Conservation (phyloP, 2,329 filamentous ascomycete genomes). For the Penicillium oxalicum region DNA sequence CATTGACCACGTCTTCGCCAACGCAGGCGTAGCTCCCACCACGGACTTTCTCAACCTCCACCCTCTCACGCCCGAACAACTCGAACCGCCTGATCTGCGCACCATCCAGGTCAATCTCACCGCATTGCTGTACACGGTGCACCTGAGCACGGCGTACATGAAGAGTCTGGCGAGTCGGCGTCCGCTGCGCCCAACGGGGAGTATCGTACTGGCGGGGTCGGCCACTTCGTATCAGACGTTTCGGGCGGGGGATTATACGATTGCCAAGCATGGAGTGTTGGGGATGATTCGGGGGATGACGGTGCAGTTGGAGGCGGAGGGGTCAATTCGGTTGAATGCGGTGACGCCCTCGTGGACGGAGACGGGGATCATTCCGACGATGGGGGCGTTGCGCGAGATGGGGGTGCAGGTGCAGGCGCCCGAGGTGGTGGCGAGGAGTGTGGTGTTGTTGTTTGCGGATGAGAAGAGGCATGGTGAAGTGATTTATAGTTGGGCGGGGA, state of each 20-base stretch:
- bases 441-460: conserved; percentile 48
- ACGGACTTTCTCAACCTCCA: conserved; percentile 44
- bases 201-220: conserved; percentile 51
- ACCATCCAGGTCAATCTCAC: conserved; percentile 39
- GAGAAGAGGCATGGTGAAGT: conserved; percentile 45
- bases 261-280: conserved; percentile 51
- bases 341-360: conserved; percentile 53
- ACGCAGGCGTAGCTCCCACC: conserved; percentile 50
- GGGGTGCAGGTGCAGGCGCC: conserved; percentile 37
- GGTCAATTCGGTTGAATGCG: conserved; percentile 52
- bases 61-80: conserved; percentile 38
- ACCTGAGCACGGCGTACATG: conserved; percentile 48
- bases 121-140: conserved; percentile 47
- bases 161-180: conserved; percentile 37
- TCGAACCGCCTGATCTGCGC: too few relatives aligned
- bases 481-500: conserved; percentile 47
- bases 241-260: conserved; percentile 48
- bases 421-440: conserved; percentile 45
- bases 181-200: conserved; percentile 35
- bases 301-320: conserved; percentile 28
- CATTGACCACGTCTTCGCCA: conserved; percentile 48
- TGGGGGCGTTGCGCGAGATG: conserved; percentile 18
- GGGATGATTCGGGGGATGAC: conserved; percentile 48
- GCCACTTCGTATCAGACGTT: conserved; percentile 48
- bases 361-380: conserved; percentile 43